phyloP scores from a whole-genome alignment of 2,329 filamentous ascomycete species.

The Talaromyces sp. region DNA sequence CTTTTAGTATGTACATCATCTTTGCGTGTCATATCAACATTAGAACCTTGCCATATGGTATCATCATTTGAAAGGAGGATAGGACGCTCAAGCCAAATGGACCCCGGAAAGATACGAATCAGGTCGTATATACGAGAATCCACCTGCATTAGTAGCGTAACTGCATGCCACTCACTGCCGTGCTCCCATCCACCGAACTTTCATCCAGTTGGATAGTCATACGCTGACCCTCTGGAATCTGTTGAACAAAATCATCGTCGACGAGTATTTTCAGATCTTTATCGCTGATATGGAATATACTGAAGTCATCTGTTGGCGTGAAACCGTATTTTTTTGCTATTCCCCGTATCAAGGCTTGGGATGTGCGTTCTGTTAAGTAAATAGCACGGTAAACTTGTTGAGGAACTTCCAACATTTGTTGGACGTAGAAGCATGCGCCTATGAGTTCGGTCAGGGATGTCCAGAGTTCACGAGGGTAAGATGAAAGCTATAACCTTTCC shows the following conservation, averaged over 20 bases:
- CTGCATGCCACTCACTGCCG: background rate
- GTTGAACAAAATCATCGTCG: constrained; percentile 80
- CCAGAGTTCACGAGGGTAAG: no score
- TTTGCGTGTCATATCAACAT: no score
- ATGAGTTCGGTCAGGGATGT: constrained; percentile 34
- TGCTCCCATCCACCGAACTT: background rate
- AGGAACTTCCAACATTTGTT: constrained; percentile 53
- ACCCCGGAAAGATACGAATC: no score
- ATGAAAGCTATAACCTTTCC: no score
- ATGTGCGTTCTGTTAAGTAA: constrained; percentile 74
- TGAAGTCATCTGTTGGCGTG: constrained; percentile 67
- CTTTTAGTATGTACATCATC: no score
- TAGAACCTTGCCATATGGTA: no score
- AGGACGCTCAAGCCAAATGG: no score
- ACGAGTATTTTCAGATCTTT: constrained; percentile 77
- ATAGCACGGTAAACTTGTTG: constrained; percentile 74
- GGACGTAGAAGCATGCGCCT: constrained; percentile 83
- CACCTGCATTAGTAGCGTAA: background rate
- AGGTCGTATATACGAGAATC: no score
- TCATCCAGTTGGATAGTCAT: constrained; percentile 56
- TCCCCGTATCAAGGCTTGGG: constrained; percentile 69
- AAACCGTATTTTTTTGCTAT: constrained; percentile 77
- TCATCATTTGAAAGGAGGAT: no score
- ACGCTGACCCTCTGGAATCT: constrained; percentile 82
- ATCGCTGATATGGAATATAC: constrained; percentile 69